phyloP scores from a whole-genome alignment of 192 early-diverging fungal species.

The Coemansia sp. region DNA sequence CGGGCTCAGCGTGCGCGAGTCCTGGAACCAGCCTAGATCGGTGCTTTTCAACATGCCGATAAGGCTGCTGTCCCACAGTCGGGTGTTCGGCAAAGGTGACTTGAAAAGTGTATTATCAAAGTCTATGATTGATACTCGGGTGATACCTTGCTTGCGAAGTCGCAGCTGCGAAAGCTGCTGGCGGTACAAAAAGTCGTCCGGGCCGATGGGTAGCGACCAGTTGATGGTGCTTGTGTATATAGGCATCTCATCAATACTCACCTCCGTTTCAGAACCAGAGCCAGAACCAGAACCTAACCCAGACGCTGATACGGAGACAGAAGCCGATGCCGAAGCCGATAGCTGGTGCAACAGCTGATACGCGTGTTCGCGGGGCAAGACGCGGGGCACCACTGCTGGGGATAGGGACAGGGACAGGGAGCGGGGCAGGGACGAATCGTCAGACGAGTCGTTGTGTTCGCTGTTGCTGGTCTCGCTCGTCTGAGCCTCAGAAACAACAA shows the following conservation, averaged over 20 bases:
- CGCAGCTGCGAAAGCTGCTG: slow-evolving; percentile 40
- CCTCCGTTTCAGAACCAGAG: neutral
- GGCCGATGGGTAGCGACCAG: slow-evolving; percentile 34
- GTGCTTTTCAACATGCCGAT: slow-evolving; percentile 58
- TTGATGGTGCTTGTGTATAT: slow-evolving; percentile 38
- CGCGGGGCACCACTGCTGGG: neutral
- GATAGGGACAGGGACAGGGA: neutral
- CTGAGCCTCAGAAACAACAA: neutral
- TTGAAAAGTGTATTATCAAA: slow-evolving; percentile 70
- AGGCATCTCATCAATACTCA: neutral
- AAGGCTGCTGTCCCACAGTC: slow-evolving; percentile 59
- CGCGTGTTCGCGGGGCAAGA: neutral
- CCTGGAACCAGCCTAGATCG: slow-evolving; percentile 65
- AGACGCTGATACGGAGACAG: no score
- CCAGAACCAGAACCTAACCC: no score
- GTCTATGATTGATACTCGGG: slow-evolving; percentile 58
- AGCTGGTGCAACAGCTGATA: neutral
- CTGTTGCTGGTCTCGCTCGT: neutral
- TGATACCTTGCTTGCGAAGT: slow-evolving; percentile 24
- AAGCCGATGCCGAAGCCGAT: no score
- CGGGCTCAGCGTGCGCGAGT: slow-evolving; percentile 56
- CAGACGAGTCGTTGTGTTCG: neutral
- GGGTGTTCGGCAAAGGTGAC: slow-evolving; percentile 61
- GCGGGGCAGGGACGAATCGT: neutral
- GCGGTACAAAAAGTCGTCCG: slow-evolving; percentile 47